Evolutionary conservation across 768 basidiomycete species (phyloP).

Genomic region (Russula sp.): DNA sequence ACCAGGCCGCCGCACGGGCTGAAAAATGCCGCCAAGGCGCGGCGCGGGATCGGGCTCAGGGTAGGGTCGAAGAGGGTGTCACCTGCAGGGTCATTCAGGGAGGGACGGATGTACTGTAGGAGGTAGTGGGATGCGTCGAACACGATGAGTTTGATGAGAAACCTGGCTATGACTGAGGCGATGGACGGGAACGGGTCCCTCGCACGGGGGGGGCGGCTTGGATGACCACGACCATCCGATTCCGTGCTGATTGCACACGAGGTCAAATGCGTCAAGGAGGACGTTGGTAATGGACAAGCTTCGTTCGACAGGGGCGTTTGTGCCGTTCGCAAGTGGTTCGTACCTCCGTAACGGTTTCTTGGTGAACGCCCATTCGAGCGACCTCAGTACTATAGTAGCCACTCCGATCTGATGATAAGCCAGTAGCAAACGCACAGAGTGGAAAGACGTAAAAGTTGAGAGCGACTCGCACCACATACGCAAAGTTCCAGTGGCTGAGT

Average conservation of each 20-base stretch:
- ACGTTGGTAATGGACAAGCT: too few relatives aligned
- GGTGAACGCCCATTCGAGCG: not conserved
- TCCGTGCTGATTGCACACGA: constrained; percentile 17
- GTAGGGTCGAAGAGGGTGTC: constrained; percentile 11
- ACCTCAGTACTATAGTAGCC: not conserved
- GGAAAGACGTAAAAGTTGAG: not conserved
- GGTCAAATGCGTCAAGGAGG: constrained; percentile 14
- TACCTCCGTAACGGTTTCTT: too few relatives aligned
- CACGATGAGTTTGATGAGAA: not conserved
- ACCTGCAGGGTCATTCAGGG: not conserved
- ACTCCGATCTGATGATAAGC: not conserved
- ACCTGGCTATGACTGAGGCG: not conserved
- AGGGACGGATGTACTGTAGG: constrained; percentile 1
- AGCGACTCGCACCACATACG: constrained; percentile 8
- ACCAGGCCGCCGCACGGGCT: constrained; percentile 8
- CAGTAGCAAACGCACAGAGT: not conserved
- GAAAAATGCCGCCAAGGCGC: not conserved
- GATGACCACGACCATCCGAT: constrained; percentile 21
- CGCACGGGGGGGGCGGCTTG: not conserved
- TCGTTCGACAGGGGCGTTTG: too few relatives aligned
- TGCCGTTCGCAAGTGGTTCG: too few relatives aligned
- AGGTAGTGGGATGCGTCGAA: constrained; percentile 2
- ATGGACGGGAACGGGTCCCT: not conserved
- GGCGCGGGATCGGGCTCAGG: not conserved
- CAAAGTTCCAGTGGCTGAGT: constrained; percentile 5